Base-by-base conservation (phyloP, 73 alveolate genomes). In the Paramecium sonneborni region DNA sequence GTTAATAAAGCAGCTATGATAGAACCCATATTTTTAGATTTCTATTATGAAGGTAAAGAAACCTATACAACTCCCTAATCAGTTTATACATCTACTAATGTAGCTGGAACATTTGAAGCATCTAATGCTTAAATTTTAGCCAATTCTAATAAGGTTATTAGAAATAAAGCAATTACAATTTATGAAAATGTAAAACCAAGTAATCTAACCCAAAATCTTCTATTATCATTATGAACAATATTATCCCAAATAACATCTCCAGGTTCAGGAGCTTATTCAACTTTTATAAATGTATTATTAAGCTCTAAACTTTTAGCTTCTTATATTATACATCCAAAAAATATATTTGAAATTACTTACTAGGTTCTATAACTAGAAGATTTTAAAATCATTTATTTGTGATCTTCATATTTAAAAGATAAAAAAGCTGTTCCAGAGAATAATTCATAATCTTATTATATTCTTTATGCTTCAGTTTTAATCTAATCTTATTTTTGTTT, bases 261-360 rank as follows among this genome's bases (percentile, higher is more conserved):
- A 32, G 96, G 96, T 30, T 93, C 96, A 21, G 96, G 96, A 6
- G 96, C 95, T 70, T 70, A 24, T n/a, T 76, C 76, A 10, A 88
- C 90, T 68, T 82, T 88, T 26, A 68, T 79, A 41, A 11, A 30
- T 2, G 44, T 6, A 39, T 46, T 37, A 23, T 79, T 79, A 12
- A 79, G 5, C 5, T 79, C 32, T 24, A 79, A n/a, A 14, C 46
- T 26, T 28, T 88, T 58, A 3, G 39, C 26, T 24, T 58, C 86
- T 38, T 23, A 88, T 24, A 39, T 32, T 6, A 88, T 69, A 21
- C 85, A 70, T 39, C 87, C 85, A 57, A 44, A 62, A 57, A 88
- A 56, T 24, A 68, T 72, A 23, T 76, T 88, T 6, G 56, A 76
- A 11, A 69, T 43, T 7, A 88, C 85, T n/a, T 69, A 37, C 5